These are phyloP conservation scores for Rhynchospora tenuis DNA, from an alignment of 176 grass and related monocot genomes.

Conservation along the genomic window DNA sequence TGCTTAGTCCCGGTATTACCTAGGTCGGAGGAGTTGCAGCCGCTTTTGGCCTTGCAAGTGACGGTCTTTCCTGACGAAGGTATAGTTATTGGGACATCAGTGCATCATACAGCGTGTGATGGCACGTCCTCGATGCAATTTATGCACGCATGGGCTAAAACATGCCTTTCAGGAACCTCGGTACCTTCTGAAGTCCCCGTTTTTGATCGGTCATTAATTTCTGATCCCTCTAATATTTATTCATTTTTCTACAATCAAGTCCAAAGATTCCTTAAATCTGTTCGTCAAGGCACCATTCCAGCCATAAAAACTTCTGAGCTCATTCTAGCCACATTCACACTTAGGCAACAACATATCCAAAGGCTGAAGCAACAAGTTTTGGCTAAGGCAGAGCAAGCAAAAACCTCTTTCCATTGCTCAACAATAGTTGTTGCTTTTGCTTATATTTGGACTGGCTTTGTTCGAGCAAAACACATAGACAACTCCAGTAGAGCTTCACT, in stretches of 20 bases:
- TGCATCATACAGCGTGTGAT: conserved; percentile 28
- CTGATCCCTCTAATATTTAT: conserved; percentile 21
- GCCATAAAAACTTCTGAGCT: not conserved
- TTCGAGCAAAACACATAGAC: not conserved
- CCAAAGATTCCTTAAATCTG: not conserved
- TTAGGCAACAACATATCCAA: not conserved
- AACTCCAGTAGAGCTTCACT: not conserved
- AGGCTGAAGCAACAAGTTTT: conserved; percentile 17
- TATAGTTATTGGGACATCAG: conserved; percentile 6
- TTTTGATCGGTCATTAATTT: conserved; percentile 22
- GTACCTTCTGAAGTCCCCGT: conserved; percentile 4
- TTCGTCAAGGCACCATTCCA: not conserved
- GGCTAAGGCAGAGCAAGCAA: not conserved
- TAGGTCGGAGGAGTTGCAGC: not conserved
- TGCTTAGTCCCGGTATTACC: conserved; percentile 2
- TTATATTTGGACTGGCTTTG: conserved; percentile 39
- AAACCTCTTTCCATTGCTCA: conserved; percentile 33
- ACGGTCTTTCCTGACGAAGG: not conserved
- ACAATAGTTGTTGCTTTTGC: conserved; percentile 32
- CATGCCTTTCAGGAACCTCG: not conserved
- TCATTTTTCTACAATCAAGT: not conserved
- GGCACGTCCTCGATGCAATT: conserved; percentile 18
- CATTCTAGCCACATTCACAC: conserved; percentile 30
- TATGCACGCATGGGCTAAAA: conserved; percentile 4
- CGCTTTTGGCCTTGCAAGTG: conserved; percentile 17